Evolutionary conservation across 1,139 yeast species (phyloP).

Genomic region (Hemisphaericaspora subhashii): DNA sequence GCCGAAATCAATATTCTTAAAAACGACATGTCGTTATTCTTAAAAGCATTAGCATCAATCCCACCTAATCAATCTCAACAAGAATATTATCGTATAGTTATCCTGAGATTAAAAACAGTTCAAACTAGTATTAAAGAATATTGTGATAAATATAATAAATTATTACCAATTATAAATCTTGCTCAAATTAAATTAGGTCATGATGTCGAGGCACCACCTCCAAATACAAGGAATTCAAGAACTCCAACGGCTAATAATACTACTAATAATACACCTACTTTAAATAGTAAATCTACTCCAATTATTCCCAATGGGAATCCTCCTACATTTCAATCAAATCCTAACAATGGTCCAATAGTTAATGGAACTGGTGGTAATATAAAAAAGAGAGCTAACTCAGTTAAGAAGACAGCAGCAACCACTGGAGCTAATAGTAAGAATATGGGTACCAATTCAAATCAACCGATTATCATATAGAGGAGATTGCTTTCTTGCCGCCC

Average conservation of each 20-base stretch:
- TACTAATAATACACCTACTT: constrained; percentile 11
- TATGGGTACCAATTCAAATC: constrained; percentile 8
- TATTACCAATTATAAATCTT: constrained; percentile 50
- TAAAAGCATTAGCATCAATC: constrained; percentile 40
- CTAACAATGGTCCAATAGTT: too few species aligned
- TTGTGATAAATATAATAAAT: constrained; percentile 43
- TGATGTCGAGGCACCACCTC: constrained; percentile 39
- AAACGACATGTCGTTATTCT: constrained; percentile 44
- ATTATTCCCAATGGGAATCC: constrained; percentile 4
- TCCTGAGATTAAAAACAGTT: constrained; percentile 33
- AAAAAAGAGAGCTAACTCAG: constrained; percentile 6
- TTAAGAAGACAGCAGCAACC: constrained; percentile 9
- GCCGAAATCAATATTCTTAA: constrained; percentile 45
- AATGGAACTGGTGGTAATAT: constrained; percentile 3
- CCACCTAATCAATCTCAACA: constrained; percentile 37
- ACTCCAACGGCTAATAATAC: constrained; percentile 10
- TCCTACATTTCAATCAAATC: constrained; percentile 1
- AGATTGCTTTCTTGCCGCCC: too few species aligned
- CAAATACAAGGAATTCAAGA: constrained; percentile 2
- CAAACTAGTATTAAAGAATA: constrained; percentile 43
- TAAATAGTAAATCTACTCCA: constrained; percentile 11
- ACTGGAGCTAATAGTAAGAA: constrained; percentile 8
- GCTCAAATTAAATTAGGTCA: constrained; percentile 52
- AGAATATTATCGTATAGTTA: constrained; percentile 34
- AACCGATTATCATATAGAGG: constrained; percentile 9